Evolutionary conservation across 2,329 filamentous ascomycete species (phyloP).

Genomic region (Alternaria sp.): DNA sequence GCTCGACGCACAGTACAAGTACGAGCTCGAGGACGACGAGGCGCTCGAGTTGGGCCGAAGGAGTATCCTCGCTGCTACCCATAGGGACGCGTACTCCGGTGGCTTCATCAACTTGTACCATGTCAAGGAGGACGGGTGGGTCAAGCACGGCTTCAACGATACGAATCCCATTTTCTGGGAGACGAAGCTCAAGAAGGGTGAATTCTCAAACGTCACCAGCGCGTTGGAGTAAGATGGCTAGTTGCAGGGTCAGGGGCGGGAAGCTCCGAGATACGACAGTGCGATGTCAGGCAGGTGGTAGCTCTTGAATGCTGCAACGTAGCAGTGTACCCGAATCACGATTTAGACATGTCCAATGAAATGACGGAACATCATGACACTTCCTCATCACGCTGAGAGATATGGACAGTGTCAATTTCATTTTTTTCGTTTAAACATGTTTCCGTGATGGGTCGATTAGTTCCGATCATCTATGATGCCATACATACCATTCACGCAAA

Average conservation of each 20-base stretch:
- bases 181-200: constrained; percentile 97
- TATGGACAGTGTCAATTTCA: neutral
- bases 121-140: constrained; percentile 98
- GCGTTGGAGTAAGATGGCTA: constrained; percentile 64
- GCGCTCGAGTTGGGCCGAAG: constrained; percentile 89
- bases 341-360: constrained; percentile 23
- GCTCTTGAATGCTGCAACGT: constrained; percentile 2
- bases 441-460: constrained; percentile 7
- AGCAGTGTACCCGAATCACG: constrained; percentile 11
- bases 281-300: constrained; percentile 4
- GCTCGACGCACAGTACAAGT: constrained; percentile 91
- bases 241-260: too few species aligned
- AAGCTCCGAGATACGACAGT: too few species aligned
- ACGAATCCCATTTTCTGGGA: constrained; percentile 99
- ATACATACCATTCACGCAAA: constrained; percentile 3
- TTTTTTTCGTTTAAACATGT: constrained; percentile 1
- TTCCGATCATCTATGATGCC: neutral
- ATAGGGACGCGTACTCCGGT: constrained; percentile 98
- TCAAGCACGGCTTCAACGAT: constrained; percentile 97
- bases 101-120: constrained; percentile 99
- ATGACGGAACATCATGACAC: constrained; percentile 11
- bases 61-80: constrained; percentile 94
- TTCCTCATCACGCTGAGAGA: neutral
- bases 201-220: constrained; percentile 95
- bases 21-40: constrained; percentile 85